These are phyloP conservation scores for Phytophthora hybrid DNA, from an alignment of 352 stramenopile species.

Conservation along the genomic window DNA sequence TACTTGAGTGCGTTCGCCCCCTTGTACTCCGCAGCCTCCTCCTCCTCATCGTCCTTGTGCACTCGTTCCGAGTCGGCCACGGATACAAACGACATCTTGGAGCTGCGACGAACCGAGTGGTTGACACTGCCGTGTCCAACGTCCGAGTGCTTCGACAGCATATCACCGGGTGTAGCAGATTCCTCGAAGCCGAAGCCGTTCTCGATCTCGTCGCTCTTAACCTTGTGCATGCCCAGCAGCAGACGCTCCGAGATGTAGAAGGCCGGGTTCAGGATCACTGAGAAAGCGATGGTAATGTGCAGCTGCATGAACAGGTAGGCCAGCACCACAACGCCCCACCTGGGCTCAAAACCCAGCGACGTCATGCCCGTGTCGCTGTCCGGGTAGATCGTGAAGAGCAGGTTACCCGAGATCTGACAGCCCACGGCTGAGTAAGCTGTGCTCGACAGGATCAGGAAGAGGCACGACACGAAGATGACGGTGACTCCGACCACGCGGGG, in stretches of 20 bases:
- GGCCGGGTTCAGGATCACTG: slow-evolving; percentile 53
- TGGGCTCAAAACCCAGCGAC: slow-evolving; percentile 48
- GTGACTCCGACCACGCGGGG: slow-evolving; percentile 63
- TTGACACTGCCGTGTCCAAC: slow-evolving; percentile 1
- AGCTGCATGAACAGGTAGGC: slow-evolving; percentile 62
- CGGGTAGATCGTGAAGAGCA: slow-evolving; percentile 72
- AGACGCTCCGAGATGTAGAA: slow-evolving; percentile 54
- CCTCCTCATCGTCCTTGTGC: slow-evolving; percentile 38
- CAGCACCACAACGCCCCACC: slow-evolving; percentile 50
- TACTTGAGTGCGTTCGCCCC: slow-evolving; percentile 47
- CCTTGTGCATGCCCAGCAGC: slow-evolving; percentile 58
- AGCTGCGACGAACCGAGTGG: slow-evolving; percentile 30
- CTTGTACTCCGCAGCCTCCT: slow-evolving; percentile 44
- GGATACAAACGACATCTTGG: slow-evolving; percentile 61
- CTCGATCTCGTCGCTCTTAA: slow-evolving; percentile 25
- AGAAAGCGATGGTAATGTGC: slow-evolving; percentile 58
- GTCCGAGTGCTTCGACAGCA: slow-evolving; percentile 31
- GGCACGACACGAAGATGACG: slow-evolving; percentile 54
- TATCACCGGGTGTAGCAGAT: slow-evolving; percentile 20
- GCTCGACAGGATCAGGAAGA: slow-evolving; percentile 59
- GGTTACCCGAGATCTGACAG: slow-evolving; percentile 71
- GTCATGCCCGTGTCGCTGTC: slow-evolving; percentile 36
- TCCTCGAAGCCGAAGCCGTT: slow-evolving; percentile 32
- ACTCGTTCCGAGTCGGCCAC: slow-evolving; percentile 46
- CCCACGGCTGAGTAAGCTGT: slow-evolving; percentile 63